phyloP scores from a whole-genome alignment of 2,329 filamentous ascomycete genomes.

The Calonectria montana region DNA sequence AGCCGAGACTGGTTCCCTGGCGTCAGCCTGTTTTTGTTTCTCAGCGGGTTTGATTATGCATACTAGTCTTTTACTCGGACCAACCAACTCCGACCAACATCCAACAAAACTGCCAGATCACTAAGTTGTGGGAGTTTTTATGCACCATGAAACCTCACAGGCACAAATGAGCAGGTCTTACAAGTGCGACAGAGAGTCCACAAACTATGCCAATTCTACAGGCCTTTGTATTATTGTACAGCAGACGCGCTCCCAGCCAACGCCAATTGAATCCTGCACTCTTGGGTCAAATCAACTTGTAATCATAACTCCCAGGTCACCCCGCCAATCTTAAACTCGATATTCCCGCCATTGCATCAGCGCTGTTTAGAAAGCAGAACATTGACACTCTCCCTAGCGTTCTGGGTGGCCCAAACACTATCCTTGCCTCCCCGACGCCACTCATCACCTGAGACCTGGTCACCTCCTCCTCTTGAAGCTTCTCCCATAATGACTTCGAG shows the following conservation, averaged over 20 bases:
- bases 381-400: conserved; percentile 72
- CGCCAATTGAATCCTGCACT: conserved; percentile 36
- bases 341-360: conserved; percentile 27
- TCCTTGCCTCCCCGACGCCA: conserved; percentile 72
- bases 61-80: not conserved
- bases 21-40: not conserved
- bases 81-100: not conserved
- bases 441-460: conserved; percentile 70
- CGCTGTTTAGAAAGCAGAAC: conserved; percentile 67
- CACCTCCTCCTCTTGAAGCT: conserved; percentile 71
- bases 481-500: conserved; percentile 90
- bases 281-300: conserved; percentile 33
- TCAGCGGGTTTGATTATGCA: not conserved
- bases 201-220: conserved; percentile 27
- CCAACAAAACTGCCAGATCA: not conserved
- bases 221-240: conserved; percentile 42
- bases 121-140: not conserved
- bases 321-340: conserved; percentile 11
- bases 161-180: not conserved
- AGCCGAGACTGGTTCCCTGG: not conserved
- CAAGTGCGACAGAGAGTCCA: conserved; percentile 20
- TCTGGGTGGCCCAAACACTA: conserved; percentile 68
- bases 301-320: conserved; percentile 35
- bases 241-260: conserved; percentile 38
- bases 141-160: not conserved